Conservation (phyloP, 1,139 yeast genomes). For the Blastobotrys arbuscula region DNA sequence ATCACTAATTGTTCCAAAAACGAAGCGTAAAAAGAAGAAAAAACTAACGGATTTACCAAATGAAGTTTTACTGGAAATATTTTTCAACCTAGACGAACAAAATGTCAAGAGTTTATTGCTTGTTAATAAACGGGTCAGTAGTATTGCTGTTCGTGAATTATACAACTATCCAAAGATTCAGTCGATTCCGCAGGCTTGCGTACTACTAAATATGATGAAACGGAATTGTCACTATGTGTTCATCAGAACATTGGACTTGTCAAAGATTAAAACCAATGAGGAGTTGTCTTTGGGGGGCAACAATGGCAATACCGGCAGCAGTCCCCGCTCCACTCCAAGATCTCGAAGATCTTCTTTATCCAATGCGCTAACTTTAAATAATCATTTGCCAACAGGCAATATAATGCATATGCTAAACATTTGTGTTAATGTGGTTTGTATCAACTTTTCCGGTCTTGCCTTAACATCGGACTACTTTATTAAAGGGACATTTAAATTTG, state of each 20-base stretch:
- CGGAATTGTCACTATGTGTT: conserved; percentile 39
- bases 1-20: neutral
- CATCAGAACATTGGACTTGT: conserved; percentile 57
- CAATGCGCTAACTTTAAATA: conserved; percentile 14
- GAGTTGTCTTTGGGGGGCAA: conserved; percentile 62
- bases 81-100: conserved; percentile 14
- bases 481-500: conserved; percentile 20
- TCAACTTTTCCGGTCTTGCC: conserved; percentile 27
- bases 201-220: conserved; percentile 61
- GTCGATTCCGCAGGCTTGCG: conserved; percentile 72
- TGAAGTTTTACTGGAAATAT: conserved; percentile 19
- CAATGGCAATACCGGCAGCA: conserved; percentile 58
- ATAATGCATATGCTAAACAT: conserved; percentile 25
- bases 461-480: conserved; percentile 30
- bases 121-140: conserved; percentile 14
- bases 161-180: conserved; percentile 52
- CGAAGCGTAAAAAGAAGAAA: neutral
- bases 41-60: conserved; percentile 16
- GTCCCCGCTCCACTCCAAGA: neutral
- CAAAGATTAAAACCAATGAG: conserved; percentile 40
- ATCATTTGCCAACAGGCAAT: conserved; percentile 29
- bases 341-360: neutral
- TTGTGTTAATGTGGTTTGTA: conserved; percentile 22
- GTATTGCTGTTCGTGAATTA: conserved; percentile 27
- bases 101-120: conserved; percentile 16